These are phyloP conservation scores for Agrocybe chaxingu DNA, from an alignment of 768 basidiomycete genomes.

Conservation along the genomic window DNA sequence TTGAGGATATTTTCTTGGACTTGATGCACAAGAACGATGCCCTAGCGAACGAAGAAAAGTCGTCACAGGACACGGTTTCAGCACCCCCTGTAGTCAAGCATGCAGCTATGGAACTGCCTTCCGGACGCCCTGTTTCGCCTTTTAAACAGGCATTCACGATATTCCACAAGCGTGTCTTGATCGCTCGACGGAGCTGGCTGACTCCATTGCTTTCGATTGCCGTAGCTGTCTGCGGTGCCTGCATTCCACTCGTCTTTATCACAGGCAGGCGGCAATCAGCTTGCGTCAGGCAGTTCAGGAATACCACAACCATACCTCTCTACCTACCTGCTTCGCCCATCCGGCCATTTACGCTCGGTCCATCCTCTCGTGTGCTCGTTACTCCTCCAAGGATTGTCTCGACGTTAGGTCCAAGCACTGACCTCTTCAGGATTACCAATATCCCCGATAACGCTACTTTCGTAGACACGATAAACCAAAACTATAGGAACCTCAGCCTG, in stretches of 20 bases:
- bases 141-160: constrained; percentile 69
- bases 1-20: constrained; percentile 80
- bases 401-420: constrained; percentile 41
- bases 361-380: constrained; percentile 36
- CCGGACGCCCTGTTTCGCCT: constrained; percentile 52
- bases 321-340: constrained; percentile 53
- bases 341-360: constrained; percentile 24
- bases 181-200: constrained; percentile 68
- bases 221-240: constrained; percentile 59
- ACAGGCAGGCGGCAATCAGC: constrained; percentile 39
- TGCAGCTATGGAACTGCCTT: constrained; percentile 38
- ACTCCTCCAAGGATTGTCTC: constrained; percentile 53
- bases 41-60: constrained; percentile 18
- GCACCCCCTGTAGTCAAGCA: constrained; percentile 17
- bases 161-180: constrained; percentile 65
- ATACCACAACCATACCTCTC: constrained; percentile 39
- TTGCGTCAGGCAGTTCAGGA: constrained; percentile 41
- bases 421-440: constrained; percentile 32
- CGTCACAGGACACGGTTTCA: constrained; percentile 12
- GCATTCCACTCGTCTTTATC: constrained; percentile 68
- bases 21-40: constrained; percentile 55
- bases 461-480: constrained; percentile 43
- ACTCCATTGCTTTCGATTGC: constrained; percentile 51
- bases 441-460: constrained; percentile 61
- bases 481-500: constrained; percentile 52